Conservation (phyloP, 768 basidiomycete genomes). For the Suillus cothurnatus region DNA sequence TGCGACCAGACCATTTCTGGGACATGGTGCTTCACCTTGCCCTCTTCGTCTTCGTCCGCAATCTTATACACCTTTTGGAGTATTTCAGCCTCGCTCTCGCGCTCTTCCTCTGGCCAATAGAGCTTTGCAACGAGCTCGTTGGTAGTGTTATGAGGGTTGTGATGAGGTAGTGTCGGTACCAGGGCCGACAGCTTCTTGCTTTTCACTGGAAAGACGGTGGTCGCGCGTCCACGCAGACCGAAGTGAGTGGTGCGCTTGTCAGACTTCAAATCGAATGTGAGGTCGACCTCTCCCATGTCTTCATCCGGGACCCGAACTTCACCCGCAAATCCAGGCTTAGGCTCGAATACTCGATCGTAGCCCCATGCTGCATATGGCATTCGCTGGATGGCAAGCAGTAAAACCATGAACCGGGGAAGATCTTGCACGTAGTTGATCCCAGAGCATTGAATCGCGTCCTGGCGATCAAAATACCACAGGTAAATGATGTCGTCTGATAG, state of each 20-base stretch:
- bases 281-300: not conserved
- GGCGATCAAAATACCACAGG: no score
- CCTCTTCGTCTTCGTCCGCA: not conserved
- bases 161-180: not conserved
- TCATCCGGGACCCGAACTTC: not conserved
- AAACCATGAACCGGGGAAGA: no score
- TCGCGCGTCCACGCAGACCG: constrained; percentile 10
- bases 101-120: not conserved
- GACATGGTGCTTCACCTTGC: not conserved
- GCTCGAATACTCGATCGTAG: not conserved
- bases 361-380: no score
- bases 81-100: not conserved
- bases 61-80: not conserved
- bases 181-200: not conserved
- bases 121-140: not conserved
- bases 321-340: not conserved
- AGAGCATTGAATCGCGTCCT: no score
- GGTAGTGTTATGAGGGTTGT: not conserved
- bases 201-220: constrained; percentile 11
- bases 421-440: no score
- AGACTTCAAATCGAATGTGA: not conserved
- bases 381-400: no score
- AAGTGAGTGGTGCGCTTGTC: constrained; percentile 7
- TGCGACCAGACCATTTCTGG: constrained; percentile 1
- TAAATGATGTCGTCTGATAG: no score